phyloP scores from a whole-genome alignment of 2,329 filamentous ascomycete genomes.

The Chalara sp. region DNA sequence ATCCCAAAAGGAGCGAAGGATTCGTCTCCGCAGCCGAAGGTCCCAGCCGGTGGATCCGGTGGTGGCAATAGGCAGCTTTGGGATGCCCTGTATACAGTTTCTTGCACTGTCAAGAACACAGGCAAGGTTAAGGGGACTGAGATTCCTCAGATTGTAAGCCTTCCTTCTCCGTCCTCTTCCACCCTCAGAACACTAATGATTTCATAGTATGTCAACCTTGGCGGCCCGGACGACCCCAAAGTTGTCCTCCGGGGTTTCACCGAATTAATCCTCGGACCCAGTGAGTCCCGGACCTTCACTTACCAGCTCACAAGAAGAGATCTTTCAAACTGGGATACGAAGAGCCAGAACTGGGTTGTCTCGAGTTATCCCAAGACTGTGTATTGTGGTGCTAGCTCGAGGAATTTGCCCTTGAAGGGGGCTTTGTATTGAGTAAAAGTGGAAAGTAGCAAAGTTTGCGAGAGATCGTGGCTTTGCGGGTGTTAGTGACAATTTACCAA shows the following conservation, averaged over 20 bases:
- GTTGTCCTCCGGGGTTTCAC: constrained; percentile 74
- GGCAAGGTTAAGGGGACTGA: constrained; percentile 46
- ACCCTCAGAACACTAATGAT: constrained; percentile 26
- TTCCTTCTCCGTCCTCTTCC: constrained; percentile 2
- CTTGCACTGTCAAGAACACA: constrained; percentile 47
- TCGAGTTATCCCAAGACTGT: constrained; percentile 16
- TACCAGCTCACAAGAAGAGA: constrained; percentile 71
- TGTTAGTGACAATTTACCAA: too few relatives aligned
- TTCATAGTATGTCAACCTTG: constrained; percentile 68
- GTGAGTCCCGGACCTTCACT: constrained; percentile 57
- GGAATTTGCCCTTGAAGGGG: constrained; percentile 13
- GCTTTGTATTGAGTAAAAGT: constrained; percentile 2
- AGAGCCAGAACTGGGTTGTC: constrained; percentile 70
- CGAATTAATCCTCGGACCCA: constrained; percentile 62
- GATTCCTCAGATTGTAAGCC: constrained; percentile 43
- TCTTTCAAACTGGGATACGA: constrained; percentile 77
- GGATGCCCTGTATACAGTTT: constrained; percentile 46
- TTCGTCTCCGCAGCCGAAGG: constrained; percentile 36
- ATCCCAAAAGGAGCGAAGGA: constrained; percentile 34
- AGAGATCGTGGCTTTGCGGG: too few relatives aligned
- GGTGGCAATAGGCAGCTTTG: constrained; percentile 48
- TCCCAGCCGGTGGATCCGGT: constrained; percentile 41
- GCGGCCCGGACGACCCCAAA: constrained; percentile 64
- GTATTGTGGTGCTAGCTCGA: constrained; percentile 15
- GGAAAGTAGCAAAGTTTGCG: too few relatives aligned